Evolutionary conservation across 2,329 filamentous ascomycete species (phyloP).

Genomic region (Sarocladiaceae sp.): DNA sequence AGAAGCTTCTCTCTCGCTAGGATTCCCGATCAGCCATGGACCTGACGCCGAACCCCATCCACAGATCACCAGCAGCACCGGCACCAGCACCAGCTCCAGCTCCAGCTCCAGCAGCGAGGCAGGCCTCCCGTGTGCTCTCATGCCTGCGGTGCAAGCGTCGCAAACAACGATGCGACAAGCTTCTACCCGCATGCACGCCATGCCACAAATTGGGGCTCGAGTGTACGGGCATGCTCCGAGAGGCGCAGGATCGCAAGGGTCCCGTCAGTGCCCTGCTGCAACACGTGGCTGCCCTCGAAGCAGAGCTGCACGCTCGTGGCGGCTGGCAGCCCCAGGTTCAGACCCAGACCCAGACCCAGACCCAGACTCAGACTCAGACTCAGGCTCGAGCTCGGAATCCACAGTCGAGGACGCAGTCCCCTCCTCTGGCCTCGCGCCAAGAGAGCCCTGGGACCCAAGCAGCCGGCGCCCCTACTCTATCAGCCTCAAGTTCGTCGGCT

Average conservation of each 20-base stretch:
- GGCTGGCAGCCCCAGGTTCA: too few relatives aligned
- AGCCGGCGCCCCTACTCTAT: neutral
- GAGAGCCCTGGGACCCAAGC: neutral
- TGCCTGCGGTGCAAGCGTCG: slow-evolving; percentile 7
- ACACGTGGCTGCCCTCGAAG: slow-evolving; percentile 9
- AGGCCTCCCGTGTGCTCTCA: neutral
- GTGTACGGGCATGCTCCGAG: slow-evolving; percentile 7
- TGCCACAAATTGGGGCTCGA: slow-evolving; percentile 6
- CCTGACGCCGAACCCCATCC: too few relatives aligned
- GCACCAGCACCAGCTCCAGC: too few relatives aligned
- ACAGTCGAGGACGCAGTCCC: neutral
- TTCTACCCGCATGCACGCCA: slow-evolving; percentile 9
- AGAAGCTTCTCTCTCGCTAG: neutral
- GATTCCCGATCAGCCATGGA: neutral
- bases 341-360: too few relatives aligned
- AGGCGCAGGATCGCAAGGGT: slow-evolving; percentile 10
- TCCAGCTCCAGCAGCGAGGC: neutral
- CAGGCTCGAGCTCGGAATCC: too few relatives aligned
- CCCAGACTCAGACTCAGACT: too few relatives aligned
- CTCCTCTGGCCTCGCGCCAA: neutral
- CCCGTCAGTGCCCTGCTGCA: slow-evolving; percentile 9
- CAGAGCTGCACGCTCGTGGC: neutral
- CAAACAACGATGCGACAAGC: slow-evolving; percentile 12
- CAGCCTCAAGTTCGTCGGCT: neutral
- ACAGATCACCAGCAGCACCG: too few relatives aligned